A percentile compares a stretch with the other conserved stretches of the same genome.
phyloP scores from a whole-genome alignment of 2,329 filamentous ascomycete species.

The Alternaria triticina region DNA sequence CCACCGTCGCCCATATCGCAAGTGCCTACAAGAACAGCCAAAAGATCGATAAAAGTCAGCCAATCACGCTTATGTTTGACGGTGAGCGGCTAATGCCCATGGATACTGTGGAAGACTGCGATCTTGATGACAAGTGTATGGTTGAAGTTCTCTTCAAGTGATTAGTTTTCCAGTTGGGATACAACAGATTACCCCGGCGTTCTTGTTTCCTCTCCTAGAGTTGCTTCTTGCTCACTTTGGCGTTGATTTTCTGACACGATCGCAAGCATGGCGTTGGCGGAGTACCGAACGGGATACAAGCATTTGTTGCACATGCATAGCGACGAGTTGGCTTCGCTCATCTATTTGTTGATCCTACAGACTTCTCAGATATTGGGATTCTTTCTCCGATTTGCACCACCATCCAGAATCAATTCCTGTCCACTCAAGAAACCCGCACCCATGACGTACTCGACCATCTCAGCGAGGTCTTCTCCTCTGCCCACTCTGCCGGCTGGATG shows the following conservation, averaged over 20 bases:
- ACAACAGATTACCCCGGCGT: neutral
- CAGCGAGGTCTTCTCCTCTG: constrained; percentile 55
- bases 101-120: constrained; percentile 39
- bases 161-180: constrained; percentile 1
- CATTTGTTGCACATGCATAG: neutral
- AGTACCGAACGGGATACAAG: neutral
- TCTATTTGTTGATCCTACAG: neutral
- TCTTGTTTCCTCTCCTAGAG: neutral
- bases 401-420: constrained; percentile 29
- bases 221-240: neutral
- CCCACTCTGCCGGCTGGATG: constrained; percentile 58
- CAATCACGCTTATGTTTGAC: constrained; percentile 47
- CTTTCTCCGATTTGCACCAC: constrained; percentile 31
- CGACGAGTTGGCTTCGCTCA: neutral
- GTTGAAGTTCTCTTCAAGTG: constrained; percentile 47
- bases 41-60: constrained; percentile 32
- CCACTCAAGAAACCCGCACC: constrained; percentile 51
- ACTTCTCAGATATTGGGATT: constrained; percentile 25
- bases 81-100: constrained; percentile 45
- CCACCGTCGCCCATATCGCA: constrained; percentile 39
- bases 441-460: constrained; percentile 51
- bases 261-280: constrained; percentile 12
- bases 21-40: constrained; percentile 34
- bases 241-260: neutral
- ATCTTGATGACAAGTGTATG: constrained; percentile 47